Evolutionary conservation across 331 rosid genomes (phyloP).

Genomic region (Rhamnella rubrinervis): DNA sequence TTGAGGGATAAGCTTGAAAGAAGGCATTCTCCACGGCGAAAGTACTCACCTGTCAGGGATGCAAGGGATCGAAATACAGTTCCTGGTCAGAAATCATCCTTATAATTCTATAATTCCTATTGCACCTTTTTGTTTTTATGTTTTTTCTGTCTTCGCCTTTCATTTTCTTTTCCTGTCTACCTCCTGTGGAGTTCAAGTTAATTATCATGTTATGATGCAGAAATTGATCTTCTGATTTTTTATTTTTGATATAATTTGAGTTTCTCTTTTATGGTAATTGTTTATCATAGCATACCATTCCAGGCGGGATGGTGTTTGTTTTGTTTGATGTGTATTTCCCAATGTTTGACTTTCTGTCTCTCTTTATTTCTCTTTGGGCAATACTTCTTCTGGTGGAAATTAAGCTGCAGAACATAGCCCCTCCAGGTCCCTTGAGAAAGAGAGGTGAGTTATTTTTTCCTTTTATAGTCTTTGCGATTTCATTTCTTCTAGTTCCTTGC

Average conservation of each 20-base stretch:
- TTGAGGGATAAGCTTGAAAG: constrained; percentile 83
- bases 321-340: background rate
- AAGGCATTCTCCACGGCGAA: constrained; percentile 56
- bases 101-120: constrained; percentile 4
- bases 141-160: background rate
- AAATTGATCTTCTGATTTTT: background rate
- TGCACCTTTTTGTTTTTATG: background rate
- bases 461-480: background rate
- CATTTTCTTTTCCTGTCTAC: background rate
- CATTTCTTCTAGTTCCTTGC: background rate
- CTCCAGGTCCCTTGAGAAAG: constrained; percentile 61
- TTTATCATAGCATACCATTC: background rate
- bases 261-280: background rate
- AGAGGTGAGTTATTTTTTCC: constrained; percentile 41
- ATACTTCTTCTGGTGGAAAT: constrained; percentile 34
- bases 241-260: too few species aligned
- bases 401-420: constrained; percentile 68
- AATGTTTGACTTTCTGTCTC: background rate
- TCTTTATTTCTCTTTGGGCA: constrained; percentile 16
- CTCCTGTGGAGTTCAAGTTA: background rate
- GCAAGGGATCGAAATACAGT: constrained; percentile 50
- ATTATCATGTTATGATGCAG: background rate
- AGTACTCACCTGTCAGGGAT: constrained; percentile 65
- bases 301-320: background rate
- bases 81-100: constrained; percentile 53